Conservation (phyloP, 1,284 basidiomycete genomes). For the Heterobasidion occidentale region DNA sequence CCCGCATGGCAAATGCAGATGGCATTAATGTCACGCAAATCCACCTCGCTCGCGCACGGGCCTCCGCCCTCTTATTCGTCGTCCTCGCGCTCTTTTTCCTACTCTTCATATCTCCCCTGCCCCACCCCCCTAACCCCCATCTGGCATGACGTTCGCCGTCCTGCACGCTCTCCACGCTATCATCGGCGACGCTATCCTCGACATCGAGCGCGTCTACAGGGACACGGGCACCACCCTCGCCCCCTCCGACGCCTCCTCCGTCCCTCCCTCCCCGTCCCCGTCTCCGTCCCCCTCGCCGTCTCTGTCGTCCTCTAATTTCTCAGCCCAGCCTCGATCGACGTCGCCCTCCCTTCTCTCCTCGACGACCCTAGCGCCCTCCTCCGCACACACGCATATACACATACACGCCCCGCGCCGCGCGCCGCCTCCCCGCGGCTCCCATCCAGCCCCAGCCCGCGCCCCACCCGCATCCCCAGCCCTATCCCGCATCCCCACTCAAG, state of each 20-base stretch:
- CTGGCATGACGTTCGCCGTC: constrained; percentile 45
- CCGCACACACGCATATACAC: neutral
- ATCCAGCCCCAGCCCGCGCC: constrained; percentile 5
- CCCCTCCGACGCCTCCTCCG: neutral
- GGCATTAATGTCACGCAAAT: too few relatives aligned
- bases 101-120: neutral
- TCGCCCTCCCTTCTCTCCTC: constrained; percentile 12
- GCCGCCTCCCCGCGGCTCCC: constrained; percentile 7
- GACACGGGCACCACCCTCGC: constrained; percentile 20
- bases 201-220: constrained; percentile 56
- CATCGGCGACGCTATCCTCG: constrained; percentile 58
- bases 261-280: constrained; percentile 1
- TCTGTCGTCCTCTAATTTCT: constrained; percentile 7
- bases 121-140: neutral
- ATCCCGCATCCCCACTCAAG: neutral
- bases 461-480: neutral
- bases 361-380: neutral
- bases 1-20: too few relatives aligned
- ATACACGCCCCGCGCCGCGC: constrained; percentile 4
- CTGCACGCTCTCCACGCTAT: constrained; percentile 58
- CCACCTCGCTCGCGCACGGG: too few relatives aligned
- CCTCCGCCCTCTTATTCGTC: too few relatives aligned
- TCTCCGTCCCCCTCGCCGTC: constrained; percentile 8
- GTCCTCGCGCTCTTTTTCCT: too few relatives aligned
- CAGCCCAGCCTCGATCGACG: constrained; percentile 30